Evolutionary conservation across 2,329 filamentous ascomycete genomes (phyloP).

Genomic region (Niveomyces coronatus): DNA sequence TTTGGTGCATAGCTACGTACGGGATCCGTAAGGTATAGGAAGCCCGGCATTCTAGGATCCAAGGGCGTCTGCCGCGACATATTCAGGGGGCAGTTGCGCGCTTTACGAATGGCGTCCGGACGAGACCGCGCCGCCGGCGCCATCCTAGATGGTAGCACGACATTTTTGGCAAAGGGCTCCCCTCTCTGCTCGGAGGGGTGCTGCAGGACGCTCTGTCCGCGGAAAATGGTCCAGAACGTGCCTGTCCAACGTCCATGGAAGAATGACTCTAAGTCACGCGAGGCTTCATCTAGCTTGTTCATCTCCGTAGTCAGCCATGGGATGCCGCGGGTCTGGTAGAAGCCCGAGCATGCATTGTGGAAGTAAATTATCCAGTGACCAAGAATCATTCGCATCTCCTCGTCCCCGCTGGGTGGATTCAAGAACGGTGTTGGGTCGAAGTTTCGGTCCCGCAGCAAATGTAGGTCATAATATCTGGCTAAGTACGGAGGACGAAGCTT

Average conservation of each 20-base stretch:
- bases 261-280: neutral
- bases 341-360: neutral
- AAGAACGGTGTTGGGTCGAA: neutral
- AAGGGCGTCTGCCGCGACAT: neutral
- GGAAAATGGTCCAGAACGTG: slow-evolving; percentile 2
- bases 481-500: neutral
- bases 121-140: neutral
- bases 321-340: neutral
- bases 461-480: neutral
- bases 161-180: neutral
- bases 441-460: neutral
- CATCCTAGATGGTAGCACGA: neutral
- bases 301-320: no score
- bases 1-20: neutral
- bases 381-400: slow-evolving; percentile 1
- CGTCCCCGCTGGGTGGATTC: neutral
- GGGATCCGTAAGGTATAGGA: neutral
- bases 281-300: no score
- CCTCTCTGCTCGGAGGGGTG: neutral
- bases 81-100: neutral
- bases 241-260: neutral
- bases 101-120: neutral
- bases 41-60: neutral
- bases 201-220: neutral
- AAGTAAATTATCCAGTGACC: slow-evolving; percentile 1